Evolutionary conservation across 164 flowering plant genomes (phyloP).

Genomic region (Echeveria elegans): DNA sequence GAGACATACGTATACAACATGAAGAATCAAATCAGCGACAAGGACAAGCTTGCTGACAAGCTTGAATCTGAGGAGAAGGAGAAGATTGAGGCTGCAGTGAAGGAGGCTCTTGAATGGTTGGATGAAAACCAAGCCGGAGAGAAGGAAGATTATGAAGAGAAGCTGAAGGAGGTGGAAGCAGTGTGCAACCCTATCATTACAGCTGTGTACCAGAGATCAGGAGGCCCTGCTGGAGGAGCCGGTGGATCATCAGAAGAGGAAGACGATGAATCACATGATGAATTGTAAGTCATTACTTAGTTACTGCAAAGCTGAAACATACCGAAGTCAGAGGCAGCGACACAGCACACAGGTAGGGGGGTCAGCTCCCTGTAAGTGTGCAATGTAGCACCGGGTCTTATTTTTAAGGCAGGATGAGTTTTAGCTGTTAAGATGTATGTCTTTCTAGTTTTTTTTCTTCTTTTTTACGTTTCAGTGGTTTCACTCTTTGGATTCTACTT

Average conservation of each 20-base stretch:
- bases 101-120: conserved; percentile 79
- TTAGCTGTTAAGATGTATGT: too few species aligned
- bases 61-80: conserved; percentile 77
- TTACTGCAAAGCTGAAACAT: neutral
- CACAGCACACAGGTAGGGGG: neutral
- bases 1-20: conserved; percentile 77
- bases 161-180: conserved; percentile 77
- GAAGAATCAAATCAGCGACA: conserved; percentile 76
- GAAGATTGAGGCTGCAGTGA: conserved; percentile 59
- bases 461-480: too few species aligned
- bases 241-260: conserved; percentile 35
- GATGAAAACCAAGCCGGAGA: conserved; percentile 80
- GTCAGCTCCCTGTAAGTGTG: too few species aligned
- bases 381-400: too few species aligned
- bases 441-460: too few species aligned
- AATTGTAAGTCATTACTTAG: conserved; percentile 29
- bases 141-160: conserved; percentile 81
- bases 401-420: too few species aligned
- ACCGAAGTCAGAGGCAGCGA: neutral
- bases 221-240: conserved; percentile 67
- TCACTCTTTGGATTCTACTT: too few species aligned
- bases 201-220: conserved; percentile 71
- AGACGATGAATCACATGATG: conserved; percentile 57
- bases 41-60: conserved; percentile 88
- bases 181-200: conserved; percentile 80